phyloP scores from a whole-genome alignment of 805 yeast species.

The Sugiyamaella boreocaroliniensis region DNA sequence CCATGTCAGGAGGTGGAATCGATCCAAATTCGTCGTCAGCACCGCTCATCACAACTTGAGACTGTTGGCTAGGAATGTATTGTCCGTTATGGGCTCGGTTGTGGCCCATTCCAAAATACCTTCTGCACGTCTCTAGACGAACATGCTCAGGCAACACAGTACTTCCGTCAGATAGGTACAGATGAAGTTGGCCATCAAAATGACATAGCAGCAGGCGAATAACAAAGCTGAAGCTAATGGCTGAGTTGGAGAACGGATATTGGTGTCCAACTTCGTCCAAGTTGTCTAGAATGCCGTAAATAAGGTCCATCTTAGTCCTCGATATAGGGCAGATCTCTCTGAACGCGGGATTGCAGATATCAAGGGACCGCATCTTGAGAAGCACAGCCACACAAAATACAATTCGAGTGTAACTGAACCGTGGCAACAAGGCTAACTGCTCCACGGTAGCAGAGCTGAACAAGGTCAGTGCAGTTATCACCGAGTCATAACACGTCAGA shows the following conservation, averaged over 20 bases:
- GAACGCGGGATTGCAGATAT: constrained; percentile 24
- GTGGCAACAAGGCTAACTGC: constrained; percentile 51
- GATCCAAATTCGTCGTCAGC: too few relatives aligned
- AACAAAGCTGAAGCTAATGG: constrained; percentile 26
- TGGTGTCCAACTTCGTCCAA: constrained; percentile 19
- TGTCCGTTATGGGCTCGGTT: not conserved
- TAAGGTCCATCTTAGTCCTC: constrained; percentile 17
- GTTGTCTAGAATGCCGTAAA: constrained; percentile 17
- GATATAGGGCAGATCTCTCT: constrained; percentile 23
- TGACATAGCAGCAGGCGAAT: constrained; percentile 29
- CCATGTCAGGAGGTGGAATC: too few relatives aligned
- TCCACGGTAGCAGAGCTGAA: constrained; percentile 28
- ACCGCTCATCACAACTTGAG: too few relatives aligned
- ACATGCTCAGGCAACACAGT: not conserved
- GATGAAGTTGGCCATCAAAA: constrained; percentile 24
- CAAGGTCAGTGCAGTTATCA: constrained; percentile 20
- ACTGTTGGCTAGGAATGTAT: too few relatives aligned
- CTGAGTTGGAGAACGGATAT: constrained; percentile 27
- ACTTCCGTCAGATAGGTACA: not conserved
- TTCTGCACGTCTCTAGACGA: not conserved
- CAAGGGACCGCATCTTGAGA: constrained; percentile 28
- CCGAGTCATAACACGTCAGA: constrained; percentile 21
- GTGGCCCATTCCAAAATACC: not conserved
- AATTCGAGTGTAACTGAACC: constrained; percentile 24
- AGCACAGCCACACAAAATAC: constrained; percentile 27